These are phyloP conservation scores for Hypoxylon sp. DNA, from an alignment of 2,329 filamentous ascomycete species.

Conservation along the genomic window DNA sequence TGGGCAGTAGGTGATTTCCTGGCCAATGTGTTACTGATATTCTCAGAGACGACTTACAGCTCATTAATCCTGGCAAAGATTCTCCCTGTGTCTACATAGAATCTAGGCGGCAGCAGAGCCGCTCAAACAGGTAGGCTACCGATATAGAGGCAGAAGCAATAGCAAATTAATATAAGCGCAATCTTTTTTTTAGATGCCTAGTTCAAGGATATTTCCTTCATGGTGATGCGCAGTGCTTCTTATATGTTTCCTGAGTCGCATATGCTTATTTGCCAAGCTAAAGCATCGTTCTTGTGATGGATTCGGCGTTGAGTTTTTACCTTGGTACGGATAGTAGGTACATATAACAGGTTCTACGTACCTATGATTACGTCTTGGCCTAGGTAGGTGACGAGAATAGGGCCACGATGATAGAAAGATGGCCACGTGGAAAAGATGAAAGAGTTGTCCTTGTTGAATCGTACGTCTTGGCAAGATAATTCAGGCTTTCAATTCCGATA, in stretches of 20 bases:
- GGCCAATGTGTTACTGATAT: slow-evolving; percentile 3
- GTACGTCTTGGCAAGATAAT: no score
- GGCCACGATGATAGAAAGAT: no score
- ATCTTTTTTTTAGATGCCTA: background rate
- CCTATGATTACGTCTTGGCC: no score
- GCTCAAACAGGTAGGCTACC: background rate
- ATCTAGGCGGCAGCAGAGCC: background rate
- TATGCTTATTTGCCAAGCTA: background rate
- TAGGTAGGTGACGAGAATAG: no score
- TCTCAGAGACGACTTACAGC: slow-evolving; percentile 11
- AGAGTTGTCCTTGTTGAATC: no score
- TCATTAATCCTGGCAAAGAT: background rate
- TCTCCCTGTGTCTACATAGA: background rate
- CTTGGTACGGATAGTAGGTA: no score
- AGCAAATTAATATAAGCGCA: background rate
- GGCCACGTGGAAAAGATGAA: no score
- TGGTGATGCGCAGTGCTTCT: no score
- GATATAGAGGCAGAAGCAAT: background rate
- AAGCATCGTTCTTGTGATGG: background rate
- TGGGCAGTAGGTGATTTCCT: slow-evolving; percentile 7
- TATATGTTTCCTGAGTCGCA: background rate
- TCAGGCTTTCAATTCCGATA: no score
- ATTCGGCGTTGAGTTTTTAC: no score
- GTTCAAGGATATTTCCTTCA: background rate
- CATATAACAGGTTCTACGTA: no score